Evolutionary conservation across 2,329 filamentous ascomycete genomes (phyloP).

Genomic region (Kalmusia sp.): DNA sequence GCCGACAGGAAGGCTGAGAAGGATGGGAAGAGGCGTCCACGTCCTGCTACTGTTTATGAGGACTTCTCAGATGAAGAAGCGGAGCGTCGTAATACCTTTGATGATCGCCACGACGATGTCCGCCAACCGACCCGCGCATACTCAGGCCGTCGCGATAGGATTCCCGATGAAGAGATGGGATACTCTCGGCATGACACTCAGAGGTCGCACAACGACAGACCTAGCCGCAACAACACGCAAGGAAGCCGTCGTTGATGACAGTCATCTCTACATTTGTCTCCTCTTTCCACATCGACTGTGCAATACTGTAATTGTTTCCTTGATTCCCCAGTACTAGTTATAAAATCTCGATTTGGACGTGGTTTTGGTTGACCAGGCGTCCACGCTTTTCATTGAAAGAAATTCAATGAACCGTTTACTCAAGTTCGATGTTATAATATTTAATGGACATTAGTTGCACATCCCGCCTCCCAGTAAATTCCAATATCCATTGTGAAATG

Average conservation of each 20-base stretch:
- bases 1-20: constrained; percentile 24
- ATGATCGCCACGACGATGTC: constrained; percentile 32
- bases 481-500: too few species aligned
- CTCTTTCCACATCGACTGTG: too few species aligned
- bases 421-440: too few species aligned
- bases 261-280: too few species aligned
- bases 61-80: constrained; percentile 52
- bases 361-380: too few species aligned
- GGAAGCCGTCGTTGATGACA: constrained; percentile 27
- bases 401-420: too few species aligned
- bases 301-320: too few species aligned
- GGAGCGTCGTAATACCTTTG: constrained; percentile 28
- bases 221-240: constrained; percentile 32
- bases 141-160: constrained; percentile 31
- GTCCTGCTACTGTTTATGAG: constrained; percentile 53
- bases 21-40: constrained; percentile 44
- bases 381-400: too few species aligned
- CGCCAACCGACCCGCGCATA: constrained; percentile 38
- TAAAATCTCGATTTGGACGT: too few species aligned
- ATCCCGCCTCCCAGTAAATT: too few species aligned
- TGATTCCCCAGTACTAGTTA: too few species aligned
- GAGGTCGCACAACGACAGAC: constrained; percentile 25
- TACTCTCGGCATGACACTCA: constrained; percentile 29
- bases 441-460: too few species aligned
- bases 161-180: constrained; percentile 43